Base-by-base conservation (phyloP, 257 asterid species). In the Solanum appendiculatum region DNA sequence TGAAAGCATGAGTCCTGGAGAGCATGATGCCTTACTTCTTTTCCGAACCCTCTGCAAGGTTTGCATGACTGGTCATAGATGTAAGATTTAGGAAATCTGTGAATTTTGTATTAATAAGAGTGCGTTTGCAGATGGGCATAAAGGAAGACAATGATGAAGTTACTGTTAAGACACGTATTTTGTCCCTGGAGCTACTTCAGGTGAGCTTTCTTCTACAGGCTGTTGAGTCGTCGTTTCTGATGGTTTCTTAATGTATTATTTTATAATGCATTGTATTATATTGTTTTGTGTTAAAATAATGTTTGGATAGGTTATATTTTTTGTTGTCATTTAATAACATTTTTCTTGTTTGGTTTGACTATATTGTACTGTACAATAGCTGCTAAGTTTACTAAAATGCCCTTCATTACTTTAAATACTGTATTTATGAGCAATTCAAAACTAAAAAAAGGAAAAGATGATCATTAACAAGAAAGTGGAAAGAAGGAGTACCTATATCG, bases 41-140 rank as follows among this genome's bases (percentile, higher is more conserved):
- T 94, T 97, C 90, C 99, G 98, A 85, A 96, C 99, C 82, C 98
- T 97, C 82, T 97, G 99, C 94, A 97, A 97, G 99, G 99, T 97
- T 91, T 90, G 94, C 91, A 78, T 29, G 85, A 48, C 68, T 81
- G 27, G 40, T 81, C 44, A 48, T 81, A 48, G 68, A 31, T 48
- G 68, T 33, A 48, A 46, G 66, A 44, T 81, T 18, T 48, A 18
- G 85, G 68, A 81, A 80, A 80, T 80, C 66, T 80, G 3, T 81
- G 85, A 31, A 48, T 39, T 46, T 81, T 81, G 44, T 48, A 6
- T 29, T 81, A 21, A 81, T 48, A 48, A 68, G 37, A 78, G 15
- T 8, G 66, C 90, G 89, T 91, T 87, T 88, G 91, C 92, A 97
- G 99, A 96, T 97, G 99, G 97, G 98, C 74, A 95, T 96, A 98